A percentile compares a stretch with the other conserved stretches of the same genome.
Conservation (phyloP, 768 basidiomycete genomes). For the Heimioporus sp. region DNA sequence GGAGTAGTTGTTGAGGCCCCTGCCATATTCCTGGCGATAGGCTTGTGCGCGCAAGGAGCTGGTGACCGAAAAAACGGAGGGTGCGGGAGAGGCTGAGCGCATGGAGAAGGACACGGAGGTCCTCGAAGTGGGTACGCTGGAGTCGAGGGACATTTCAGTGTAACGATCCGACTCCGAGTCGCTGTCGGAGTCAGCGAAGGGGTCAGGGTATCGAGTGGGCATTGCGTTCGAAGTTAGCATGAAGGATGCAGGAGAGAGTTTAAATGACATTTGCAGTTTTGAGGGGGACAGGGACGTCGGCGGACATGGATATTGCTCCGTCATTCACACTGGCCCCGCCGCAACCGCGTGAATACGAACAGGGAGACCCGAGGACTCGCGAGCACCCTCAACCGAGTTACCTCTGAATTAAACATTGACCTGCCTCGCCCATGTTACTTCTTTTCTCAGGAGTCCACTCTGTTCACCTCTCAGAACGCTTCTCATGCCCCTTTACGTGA, state of each 20-base stretch:
- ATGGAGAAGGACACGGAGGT: slow-evolving; percentile 61
- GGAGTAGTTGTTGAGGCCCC: slow-evolving; percentile 73
- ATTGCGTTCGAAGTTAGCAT: slow-evolving; percentile 16
- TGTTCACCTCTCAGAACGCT: not conserved
- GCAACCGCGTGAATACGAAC: slow-evolving; percentile 27
- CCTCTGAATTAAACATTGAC: not conserved
- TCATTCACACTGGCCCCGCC: slow-evolving; percentile 19
- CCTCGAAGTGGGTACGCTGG: slow-evolving; percentile 43
- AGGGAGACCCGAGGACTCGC: slow-evolving; percentile 23
- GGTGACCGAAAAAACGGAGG: slow-evolving; percentile 68
- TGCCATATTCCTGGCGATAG: slow-evolving; percentile 65
- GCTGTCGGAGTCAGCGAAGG: slow-evolving; percentile 41
- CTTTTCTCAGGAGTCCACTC: not conserved
- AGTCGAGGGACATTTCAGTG: slow-evolving; percentile 42
- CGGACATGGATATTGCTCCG: slow-evolving; percentile 35
- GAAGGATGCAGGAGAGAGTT: slow-evolving; percentile 6
- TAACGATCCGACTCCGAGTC: slow-evolving; percentile 43
- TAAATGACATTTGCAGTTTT: slow-evolving; percentile 21
- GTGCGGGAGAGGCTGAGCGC: slow-evolving; percentile 63
- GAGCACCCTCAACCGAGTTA: not conserved
- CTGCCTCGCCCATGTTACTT: slow-evolving; percentile 2
- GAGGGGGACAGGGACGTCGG: slow-evolving; percentile 20
- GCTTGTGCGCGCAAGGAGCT: slow-evolving; percentile 58
- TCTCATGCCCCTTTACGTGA: slow-evolving; percentile 14
- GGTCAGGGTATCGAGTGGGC: slow-evolving; percentile 7